Base-by-base conservation (phyloP, 2,329 filamentous ascomycete species). In the Fusarium secorum region DNA sequence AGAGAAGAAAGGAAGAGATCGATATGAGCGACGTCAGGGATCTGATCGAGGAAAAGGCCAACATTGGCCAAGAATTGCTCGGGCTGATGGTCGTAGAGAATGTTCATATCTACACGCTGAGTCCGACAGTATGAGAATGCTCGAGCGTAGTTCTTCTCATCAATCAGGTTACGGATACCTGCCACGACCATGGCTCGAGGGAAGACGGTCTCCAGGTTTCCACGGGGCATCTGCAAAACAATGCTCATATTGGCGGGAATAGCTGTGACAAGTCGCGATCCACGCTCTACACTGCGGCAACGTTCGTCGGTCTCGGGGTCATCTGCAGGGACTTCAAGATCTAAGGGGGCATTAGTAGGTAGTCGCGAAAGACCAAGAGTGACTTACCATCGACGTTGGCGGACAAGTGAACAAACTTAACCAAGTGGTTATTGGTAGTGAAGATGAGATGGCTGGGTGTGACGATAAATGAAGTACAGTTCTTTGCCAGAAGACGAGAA, bases 41-140 rank as follows among this genome's bases (percentile, higher is more conserved):
- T 85, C 79, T 99, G 95, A 22, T 94, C 90, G 35, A 98, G 85
- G 76, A 99, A 97, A 1, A 93, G 80, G 1, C 86, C 85, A 15
- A 97, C 88, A 71, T 90, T 93, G 7, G 86, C 83, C 78, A 98
- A 86, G 78, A 99, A 98, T 73, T 97, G 93, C 39, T 90, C 86
- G 0, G 95, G 94, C n/a, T 90, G 90, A 81, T 98, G 93, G 77
- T 99, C 96, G 77, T 97, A 95, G 5, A 99, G 84, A 67, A 99
- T 95, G 77, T 99, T 99, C 92, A 98, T 95, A 77, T 99, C 96
- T 2, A 99, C 96, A 73, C 97, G 89, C 79, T 99, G 97, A 26
- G 91, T 95, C 54, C 96, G 90, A 78, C 96, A 98, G 68, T 94
- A 91, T 26, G 92, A 84, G 78, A 98, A 99, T 1, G 96, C 96